Conservation (phyloP, 176 grass and related monocot genomes). For the Oropetium thomaeum region DNA sequence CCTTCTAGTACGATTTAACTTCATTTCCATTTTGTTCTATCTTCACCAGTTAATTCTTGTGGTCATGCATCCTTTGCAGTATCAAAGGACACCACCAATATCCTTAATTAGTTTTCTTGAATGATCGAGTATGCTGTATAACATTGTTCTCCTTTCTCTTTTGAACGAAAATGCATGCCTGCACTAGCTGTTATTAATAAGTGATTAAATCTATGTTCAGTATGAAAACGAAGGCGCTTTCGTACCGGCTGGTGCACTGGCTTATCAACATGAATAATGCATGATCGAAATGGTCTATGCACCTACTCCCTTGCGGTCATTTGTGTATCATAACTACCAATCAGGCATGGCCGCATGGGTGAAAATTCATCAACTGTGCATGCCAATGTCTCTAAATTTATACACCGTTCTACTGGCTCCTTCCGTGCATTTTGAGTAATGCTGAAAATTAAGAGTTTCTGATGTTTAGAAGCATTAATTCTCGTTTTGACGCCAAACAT, state of each 20-base stretch:
- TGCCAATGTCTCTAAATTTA: slow-evolving; percentile 12
- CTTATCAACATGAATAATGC: slow-evolving; percentile 31
- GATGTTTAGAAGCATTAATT: not conserved
- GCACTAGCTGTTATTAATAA: slow-evolving; percentile 15
- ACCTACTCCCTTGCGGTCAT: slow-evolving; percentile 32
- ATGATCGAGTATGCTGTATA: not conserved
- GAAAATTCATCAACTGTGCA: slow-evolving; percentile 2
- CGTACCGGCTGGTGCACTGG: slow-evolving; percentile 32
- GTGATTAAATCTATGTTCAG: no score
- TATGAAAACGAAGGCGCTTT: slow-evolving; percentile 22
- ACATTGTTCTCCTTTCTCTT: not conserved
- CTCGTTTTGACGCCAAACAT: not conserved
- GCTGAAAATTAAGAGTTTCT: not conserved
- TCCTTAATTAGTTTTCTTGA: not conserved
- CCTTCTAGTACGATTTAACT: not conserved
- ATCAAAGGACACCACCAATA: not conserved
- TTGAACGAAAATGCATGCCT: not conserved
- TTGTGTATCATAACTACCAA: slow-evolving; percentile 28
- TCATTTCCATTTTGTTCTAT: not conserved
- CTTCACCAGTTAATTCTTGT: not conserved
- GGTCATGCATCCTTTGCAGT: no score
- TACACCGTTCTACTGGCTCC: not conserved
- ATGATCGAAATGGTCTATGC: slow-evolving; percentile 37
- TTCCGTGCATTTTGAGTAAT: not conserved
- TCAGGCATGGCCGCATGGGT: slow-evolving; percentile 18